Percentiles rank a stretch among this genome's conserved stretches.
These are phyloP conservation scores for Naumovozyma dairenensis DNA, from an alignment of 805 yeast species.

Conservation along the genomic window DNA sequence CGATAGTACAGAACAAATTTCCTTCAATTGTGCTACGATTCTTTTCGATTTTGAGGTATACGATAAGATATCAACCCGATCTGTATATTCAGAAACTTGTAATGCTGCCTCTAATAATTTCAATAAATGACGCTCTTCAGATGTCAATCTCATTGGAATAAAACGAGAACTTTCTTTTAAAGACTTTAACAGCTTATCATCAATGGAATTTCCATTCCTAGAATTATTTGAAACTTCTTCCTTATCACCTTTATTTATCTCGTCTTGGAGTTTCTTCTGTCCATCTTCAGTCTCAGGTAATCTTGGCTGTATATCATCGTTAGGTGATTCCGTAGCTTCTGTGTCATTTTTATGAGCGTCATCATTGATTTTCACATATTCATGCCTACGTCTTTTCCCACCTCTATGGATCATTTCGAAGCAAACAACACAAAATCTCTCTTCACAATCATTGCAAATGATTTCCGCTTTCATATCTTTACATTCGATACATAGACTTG, in stretches of 20 bases:
- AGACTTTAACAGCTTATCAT: constrained; percentile 28
- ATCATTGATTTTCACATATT: constrained; percentile 19
- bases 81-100: constrained; percentile 72
- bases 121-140: constrained; percentile 59
- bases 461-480: constrained; percentile 61
- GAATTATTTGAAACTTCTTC: constrained; percentile 7
- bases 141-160: constrained; percentile 60
- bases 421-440: constrained; percentile 61
- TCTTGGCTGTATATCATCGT: too few relatives aligned
- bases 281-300: constrained; percentile 12
- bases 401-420: constrained; percentile 59
- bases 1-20: constrained; percentile 68
- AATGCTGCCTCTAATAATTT: constrained; percentile 65
- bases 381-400: constrained; percentile 47
- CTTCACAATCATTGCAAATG: constrained; percentile 54
- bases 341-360: constrained; percentile 12
- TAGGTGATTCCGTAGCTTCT: constrained; percentile 19
- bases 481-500: constrained; percentile 55
- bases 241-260: constrained; percentile 10
- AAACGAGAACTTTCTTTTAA: constrained; percentile 39
- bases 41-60: constrained; percentile 60
- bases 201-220: constrained; percentile 13
- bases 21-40: constrained; percentile 61
- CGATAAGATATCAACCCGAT: constrained; percentile 60
- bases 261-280: constrained; percentile 10